Base-by-base conservation (phyloP, 108 stramenopile species). In the Fragilariopsis cylindrus region DNA sequence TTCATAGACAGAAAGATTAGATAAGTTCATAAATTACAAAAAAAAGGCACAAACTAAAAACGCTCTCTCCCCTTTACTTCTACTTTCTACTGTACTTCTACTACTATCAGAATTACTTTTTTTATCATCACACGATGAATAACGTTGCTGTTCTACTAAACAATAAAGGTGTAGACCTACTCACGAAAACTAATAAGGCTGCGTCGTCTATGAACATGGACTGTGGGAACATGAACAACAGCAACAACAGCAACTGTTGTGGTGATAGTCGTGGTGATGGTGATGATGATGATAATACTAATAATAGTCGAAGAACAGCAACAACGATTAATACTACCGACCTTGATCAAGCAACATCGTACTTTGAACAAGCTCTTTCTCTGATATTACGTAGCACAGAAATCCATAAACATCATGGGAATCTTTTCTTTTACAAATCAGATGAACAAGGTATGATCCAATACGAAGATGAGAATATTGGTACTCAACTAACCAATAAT, bases 171-270 rank as follows among this genome's bases (percentile, higher is more conserved):
- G 62, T 63, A 5, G n/a, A 63, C 11, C 43, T 43, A 3, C 62
- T 63, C 9, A 63, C 62, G 42, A 63, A 63, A 63, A 63, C 62
- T n/a, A 63, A 63, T 44, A 63, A 43, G 43, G 62, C 62, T 43
- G 43, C 62, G 12, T 45, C 4, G 13, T 3, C n/a, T 3, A 4
- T 43, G 62, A 44, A 63, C 40, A 63, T 56, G 55, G 55, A 56
- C 11, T 7, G 16, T 1, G 55, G 19, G 19, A 30, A 30, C 39
- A 60, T 40, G 21, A 63, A 45, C 43, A 44, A 45, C 43, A n/a
- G 41, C 41, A 11, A 40, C 39, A 41, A 63, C 62, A 44, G n/a
- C n/a, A n/a, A n/a, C 8, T 4, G n/a, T 4, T n/a, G 45, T 43
- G 43, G 45, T 63, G 39, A 5, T 30, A 30, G 30, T 30, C 2